Percentiles rank a stretch among this genome's conserved stretches.
phyloP scores from a whole-genome alignment of 106 monocot species.

The Allium cepa region DNA sequence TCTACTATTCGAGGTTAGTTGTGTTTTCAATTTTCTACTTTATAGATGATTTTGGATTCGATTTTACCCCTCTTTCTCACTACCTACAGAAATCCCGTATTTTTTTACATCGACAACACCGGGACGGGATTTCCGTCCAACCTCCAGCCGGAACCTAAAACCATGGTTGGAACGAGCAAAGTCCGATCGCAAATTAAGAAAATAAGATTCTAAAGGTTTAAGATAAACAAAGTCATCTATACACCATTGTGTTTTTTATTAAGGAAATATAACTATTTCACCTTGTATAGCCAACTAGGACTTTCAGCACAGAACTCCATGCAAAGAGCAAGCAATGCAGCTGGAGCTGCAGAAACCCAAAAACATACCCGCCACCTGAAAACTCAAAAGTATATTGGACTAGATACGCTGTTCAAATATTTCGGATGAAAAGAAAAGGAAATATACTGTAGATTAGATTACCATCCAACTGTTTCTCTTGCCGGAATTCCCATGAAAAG shows the following conservation, averaged over 20 bases:
- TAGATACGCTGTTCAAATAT: not conserved
- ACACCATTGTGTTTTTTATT: not conserved
- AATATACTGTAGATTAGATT: not conserved
- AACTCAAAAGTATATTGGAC: not conserved
- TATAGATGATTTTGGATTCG: no score
- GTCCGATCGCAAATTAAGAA: no score
- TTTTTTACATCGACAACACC: no score
- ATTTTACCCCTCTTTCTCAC: no score
- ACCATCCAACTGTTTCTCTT: slow-evolving; percentile 65
- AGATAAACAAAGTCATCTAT: no score
- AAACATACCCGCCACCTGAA: slow-evolving; percentile 96
- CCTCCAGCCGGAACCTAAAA: no score
- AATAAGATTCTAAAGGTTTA: no score
- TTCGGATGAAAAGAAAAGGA: not conserved
- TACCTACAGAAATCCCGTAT: no score
- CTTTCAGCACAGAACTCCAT: slow-evolving; percentile 99
- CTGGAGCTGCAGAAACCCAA: slow-evolving; percentile 78
- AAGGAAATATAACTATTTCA: slow-evolving; percentile 5
- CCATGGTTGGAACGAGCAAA: no score
- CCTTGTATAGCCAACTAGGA: slow-evolving; percentile 98
- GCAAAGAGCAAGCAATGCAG: slow-evolving; percentile 51
- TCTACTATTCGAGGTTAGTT: no score
- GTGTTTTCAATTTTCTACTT: no score
- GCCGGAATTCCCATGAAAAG: slow-evolving; percentile 80
- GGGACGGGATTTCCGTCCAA: no score